phyloP scores from a whole-genome alignment of 495 filamentous ascomycete genomes.

The Oleoguttula mirabilis region DNA sequence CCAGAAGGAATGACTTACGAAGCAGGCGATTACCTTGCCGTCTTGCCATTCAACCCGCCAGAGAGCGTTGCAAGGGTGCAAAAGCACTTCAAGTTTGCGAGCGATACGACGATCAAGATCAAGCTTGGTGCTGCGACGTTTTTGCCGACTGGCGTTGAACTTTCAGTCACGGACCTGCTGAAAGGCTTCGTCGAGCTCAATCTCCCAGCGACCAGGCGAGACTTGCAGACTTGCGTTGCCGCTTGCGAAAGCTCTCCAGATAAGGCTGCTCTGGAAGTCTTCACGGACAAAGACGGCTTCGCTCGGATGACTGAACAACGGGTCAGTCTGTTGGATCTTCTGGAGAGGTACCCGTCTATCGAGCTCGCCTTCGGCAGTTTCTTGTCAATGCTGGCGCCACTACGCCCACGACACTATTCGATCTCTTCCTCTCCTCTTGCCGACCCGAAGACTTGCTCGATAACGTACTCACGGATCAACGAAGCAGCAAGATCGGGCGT shows the following conservation, averaged over 20 bases:
- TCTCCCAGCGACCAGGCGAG: slow-evolving; percentile 53
- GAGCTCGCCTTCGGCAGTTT: slow-evolving; percentile 48
- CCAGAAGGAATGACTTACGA: slow-evolving; percentile 54
- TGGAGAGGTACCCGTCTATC: slow-evolving; percentile 46
- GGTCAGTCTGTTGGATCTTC: slow-evolving; percentile 50
- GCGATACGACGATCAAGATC: slow-evolving; percentile 45
- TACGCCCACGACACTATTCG: slow-evolving; percentile 65
- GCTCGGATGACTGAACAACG: slow-evolving; percentile 42
- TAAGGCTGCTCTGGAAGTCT: slow-evolving; percentile 27
- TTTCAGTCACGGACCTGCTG: slow-evolving; percentile 51
- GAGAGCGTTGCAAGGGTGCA: slow-evolving; percentile 44
- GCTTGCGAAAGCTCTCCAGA: slow-evolving; percentile 34
- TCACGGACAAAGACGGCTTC: slow-evolving; percentile 43
- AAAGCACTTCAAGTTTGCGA: slow-evolving; percentile 44
- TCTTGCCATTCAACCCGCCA: slow-evolving; percentile 56
- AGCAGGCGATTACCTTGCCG: slow-evolving; percentile 64
- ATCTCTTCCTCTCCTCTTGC: slow-evolving; percentile 64
- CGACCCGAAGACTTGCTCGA: slow-evolving; percentile 47
- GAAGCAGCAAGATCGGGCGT: slow-evolving; percentile 41
- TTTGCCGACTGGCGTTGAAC: slow-evolving; percentile 45
- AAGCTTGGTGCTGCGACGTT: slow-evolving; percentile 36
- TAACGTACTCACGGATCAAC: slow-evolving; percentile 57
- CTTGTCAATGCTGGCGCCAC: slow-evolving; percentile 57
- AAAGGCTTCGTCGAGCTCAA: slow-evolving; percentile 60
- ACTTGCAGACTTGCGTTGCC: slow-evolving; percentile 18